phyloP scores from a whole-genome alignment of 2,329 filamentous ascomycete genomes.

The Fusarium sp. region DNA sequence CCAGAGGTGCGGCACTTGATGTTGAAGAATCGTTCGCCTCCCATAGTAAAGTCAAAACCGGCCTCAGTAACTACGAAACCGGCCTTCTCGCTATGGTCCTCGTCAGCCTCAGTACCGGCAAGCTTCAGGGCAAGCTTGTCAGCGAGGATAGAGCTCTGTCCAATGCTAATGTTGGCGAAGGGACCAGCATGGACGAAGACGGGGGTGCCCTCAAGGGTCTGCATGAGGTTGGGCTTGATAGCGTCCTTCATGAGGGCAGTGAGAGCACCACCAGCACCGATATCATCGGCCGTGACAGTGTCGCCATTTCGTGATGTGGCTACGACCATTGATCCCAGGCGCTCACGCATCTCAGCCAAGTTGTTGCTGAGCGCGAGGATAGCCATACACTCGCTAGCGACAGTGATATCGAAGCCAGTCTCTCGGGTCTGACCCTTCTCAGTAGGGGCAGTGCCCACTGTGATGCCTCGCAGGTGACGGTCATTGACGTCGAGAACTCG shows the following conservation, averaged over 20 bases:
- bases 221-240: constrained; percentile 99
- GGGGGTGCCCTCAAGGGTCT: constrained; percentile 95
- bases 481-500: constrained; percentile 98
- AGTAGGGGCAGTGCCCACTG: constrained; percentile 86
- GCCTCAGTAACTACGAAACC: constrained; percentile 97
- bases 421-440: constrained; percentile 90
- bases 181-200: constrained; percentile 98
- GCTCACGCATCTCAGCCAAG: constrained; percentile 89
- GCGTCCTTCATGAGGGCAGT: constrained; percentile 97
- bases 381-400: constrained; percentile 98
- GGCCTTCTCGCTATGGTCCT: constrained; percentile 83
- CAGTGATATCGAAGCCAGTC: constrained; percentile 97
- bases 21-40: constrained; percentile 99
- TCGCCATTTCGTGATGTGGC: constrained; percentile 87
- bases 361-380: constrained; percentile 93
- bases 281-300: constrained; percentile 94
- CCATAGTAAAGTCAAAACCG: constrained; percentile 99
- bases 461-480: constrained; percentile 89
- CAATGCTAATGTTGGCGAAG: constrained; percentile 98
- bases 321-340: constrained; percentile 95
- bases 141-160: constrained; percentile 93
- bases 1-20: constrained; percentile 98
- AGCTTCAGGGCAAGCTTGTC: constrained; percentile 97
- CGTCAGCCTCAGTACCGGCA: constrained; percentile 91
- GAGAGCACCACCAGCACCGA: constrained; percentile 91